Evolutionary conservation across 2,329 filamentous ascomycete species (phyloP).

Genomic region (Penicillium sp.): DNA sequence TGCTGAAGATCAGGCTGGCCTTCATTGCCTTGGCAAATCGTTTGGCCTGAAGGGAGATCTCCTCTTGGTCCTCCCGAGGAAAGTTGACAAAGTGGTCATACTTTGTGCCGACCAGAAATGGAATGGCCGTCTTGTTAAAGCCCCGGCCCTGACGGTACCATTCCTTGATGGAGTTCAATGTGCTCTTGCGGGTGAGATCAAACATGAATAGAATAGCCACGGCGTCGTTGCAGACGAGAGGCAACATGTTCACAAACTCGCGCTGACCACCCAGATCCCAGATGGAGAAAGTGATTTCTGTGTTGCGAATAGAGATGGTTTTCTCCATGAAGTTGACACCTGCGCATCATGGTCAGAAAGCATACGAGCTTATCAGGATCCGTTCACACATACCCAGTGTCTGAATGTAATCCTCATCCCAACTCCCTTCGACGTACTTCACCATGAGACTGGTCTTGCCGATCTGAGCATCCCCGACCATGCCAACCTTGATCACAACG

Average conservation of each 20-base stretch:
- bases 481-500: conserved; percentile 98
- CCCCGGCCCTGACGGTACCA: conserved; percentile 97
- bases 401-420: conserved; percentile 99
- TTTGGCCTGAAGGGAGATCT: conserved; percentile 95
- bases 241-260: conserved; percentile 99
- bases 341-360: conserved; percentile 31
- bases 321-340: conserved; percentile 99
- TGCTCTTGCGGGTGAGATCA: conserved; percentile 95
- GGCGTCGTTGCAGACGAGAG: conserved; percentile 97
- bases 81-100: conserved; percentile 99
- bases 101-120: conserved; percentile 93
- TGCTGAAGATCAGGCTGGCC: conserved; percentile 94
- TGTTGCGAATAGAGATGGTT: conserved; percentile 98
- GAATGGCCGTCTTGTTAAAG: conserved; percentile 99
- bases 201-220: conserved; percentile 99
- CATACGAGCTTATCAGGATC: not conserved
- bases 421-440: conserved; percentile 98
- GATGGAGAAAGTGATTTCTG: conserved; percentile 98
- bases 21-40: conserved; percentile 98
- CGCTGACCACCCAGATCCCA: conserved; percentile 98
- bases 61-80: conserved; percentile 92
- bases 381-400: conserved; percentile 62
- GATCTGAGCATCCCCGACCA: conserved; percentile 98
- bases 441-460: conserved; percentile 99
- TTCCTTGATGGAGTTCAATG: conserved; percentile 98